These are phyloP conservation scores for Cymbopogon flexuosus DNA, from an alignment of 202 grass and related monocot genomes.

Conservation along the genomic window DNA sequence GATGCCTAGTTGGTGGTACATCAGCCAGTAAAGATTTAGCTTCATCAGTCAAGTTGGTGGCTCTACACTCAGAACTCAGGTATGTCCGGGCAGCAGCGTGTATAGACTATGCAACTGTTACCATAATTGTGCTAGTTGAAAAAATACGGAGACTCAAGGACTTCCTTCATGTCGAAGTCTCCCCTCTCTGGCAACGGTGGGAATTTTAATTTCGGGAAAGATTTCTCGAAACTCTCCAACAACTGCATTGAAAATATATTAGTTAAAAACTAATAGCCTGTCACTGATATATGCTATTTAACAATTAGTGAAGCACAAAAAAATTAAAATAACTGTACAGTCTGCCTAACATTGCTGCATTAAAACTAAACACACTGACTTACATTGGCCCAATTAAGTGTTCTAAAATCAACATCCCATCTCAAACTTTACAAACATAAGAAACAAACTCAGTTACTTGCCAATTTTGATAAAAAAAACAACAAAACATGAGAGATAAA, in stretches of 20 bases:
- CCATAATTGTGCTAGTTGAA: constrained; percentile 60
- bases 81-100: neutral
- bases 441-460: neutral
- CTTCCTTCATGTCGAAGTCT: constrained; percentile 80
- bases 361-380: neutral
- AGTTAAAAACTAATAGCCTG: constrained; percentile 1
- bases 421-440: neutral
- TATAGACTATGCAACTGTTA: neutral
- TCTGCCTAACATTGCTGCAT: neutral
- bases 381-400: neutral
- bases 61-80: constrained; percentile 13
- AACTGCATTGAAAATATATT: constrained; percentile 61
- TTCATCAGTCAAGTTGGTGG: constrained; percentile 9
- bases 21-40: constrained; percentile 23
- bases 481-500: neutral
- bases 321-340: neutral
- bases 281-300: neutral
- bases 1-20: neutral
- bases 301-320: neutral
- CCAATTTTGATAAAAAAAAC: neutral
- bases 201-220: constrained; percentile 66
- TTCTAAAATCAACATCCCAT: neutral
- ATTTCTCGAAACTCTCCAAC: constrained; percentile 67
- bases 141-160: constrained; percentile 71
- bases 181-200: constrained; percentile 81